Percentiles rank a stretch among this genome's conserved stretches.
phyloP scores from a whole-genome alignment of 2,329 filamentous ascomycete species.

The Microascus cirrosus region DNA sequence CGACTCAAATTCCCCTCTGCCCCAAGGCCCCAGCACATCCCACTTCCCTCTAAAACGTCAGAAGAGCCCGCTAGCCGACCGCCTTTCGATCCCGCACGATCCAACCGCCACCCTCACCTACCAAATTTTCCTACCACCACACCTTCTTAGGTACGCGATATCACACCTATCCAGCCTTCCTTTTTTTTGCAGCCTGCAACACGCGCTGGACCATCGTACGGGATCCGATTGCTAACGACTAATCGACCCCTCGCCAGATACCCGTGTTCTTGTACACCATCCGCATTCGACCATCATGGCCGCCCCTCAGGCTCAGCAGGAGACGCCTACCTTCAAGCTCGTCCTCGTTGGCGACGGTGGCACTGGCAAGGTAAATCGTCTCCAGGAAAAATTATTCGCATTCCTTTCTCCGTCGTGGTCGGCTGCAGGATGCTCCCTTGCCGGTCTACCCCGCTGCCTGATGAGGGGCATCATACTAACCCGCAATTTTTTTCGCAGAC shows the following conservation, averaged over 20 bases:
- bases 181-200: conserved; percentile 13
- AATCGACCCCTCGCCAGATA: conserved; percentile 3
- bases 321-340: conserved; percentile 90
- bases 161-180: neutral
- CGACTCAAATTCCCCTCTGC: neutral
- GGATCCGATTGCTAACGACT: conserved; percentile 10
- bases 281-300: conserved; percentile 8
- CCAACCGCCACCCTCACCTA: conserved; percentile 2
- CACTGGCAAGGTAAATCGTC: conserved; percentile 75
- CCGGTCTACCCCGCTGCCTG: conserved; percentile 4
- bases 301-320: conserved; percentile 11
- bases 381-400: neutral
- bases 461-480: conserved; percentile 5
- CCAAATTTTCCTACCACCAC: conserved; percentile 3
- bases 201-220: conserved; percentile 5
- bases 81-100: conserved; percentile 2
- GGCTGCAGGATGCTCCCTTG: neutral
- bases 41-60: conserved; percentile 5
- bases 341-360: conserved; percentile 98
- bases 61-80: neutral
- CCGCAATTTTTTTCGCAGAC: conserved; percentile 47
- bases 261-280: conserved; percentile 33
- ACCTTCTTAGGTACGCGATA: neutral
- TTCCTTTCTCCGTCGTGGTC: neutral
- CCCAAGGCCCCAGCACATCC: conserved; percentile 3